Conservation (phyloP, 2,329 filamentous ascomycete species). For the Fusarium dlaminii region DNA sequence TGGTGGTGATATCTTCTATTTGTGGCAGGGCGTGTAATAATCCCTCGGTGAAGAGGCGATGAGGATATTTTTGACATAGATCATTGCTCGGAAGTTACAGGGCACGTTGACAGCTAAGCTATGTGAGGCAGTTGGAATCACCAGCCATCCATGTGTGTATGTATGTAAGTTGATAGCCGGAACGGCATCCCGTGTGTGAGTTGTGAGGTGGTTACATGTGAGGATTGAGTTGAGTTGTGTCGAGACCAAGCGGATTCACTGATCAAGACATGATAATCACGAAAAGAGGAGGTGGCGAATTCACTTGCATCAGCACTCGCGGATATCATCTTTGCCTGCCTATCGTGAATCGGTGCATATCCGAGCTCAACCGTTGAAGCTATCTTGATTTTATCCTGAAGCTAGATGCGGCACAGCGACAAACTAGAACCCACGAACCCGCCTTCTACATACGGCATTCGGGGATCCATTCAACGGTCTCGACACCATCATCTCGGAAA, state of each 20-base stretch:
- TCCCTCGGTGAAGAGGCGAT: background rate
- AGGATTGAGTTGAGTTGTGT: background rate
- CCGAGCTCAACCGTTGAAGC: conserved; percentile 2
- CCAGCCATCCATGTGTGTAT: background rate
- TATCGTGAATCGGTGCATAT: background rate
- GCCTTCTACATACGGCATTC: background rate
- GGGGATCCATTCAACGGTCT: background rate
- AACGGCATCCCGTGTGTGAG: background rate
- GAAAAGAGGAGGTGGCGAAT: conserved; percentile 28
- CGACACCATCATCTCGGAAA: background rate
- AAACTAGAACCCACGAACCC: background rate
- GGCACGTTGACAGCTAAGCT: background rate
- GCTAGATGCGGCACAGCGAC: conserved; percentile 15
- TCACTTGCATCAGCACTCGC: background rate
- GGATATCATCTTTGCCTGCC: background rate
- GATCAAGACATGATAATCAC: conserved; percentile 12
- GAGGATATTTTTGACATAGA: conserved; percentile 12
- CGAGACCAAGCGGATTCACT: background rate
- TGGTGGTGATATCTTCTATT: background rate
- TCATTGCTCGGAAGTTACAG: background rate
- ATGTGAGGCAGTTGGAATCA: background rate
- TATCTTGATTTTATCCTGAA: conserved; percentile 21
- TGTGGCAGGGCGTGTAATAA: conserved; percentile 18
- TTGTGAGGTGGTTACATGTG: background rate
- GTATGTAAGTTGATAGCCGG: background rate